A percentile compares a stretch with the other conserved stretches of the same genome.
Evolutionary conservation across 257 asterid genomes (phyloP).

Genomic region (Jaltomata sinuosa): DNA sequence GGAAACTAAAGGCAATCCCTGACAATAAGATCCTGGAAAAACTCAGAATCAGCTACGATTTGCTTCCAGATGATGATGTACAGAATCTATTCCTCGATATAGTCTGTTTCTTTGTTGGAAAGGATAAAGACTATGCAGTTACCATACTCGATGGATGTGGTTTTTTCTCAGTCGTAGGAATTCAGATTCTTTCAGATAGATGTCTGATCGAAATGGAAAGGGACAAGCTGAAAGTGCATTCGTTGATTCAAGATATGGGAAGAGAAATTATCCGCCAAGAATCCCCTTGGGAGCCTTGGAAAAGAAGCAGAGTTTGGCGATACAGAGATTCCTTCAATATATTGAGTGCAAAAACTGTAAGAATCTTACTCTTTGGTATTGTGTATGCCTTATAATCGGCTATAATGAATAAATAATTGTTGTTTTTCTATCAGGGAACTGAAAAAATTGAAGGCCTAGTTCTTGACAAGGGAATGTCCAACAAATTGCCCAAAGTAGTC

Average conservation of each 20-base stretch:
- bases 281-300: conserved; percentile 6
- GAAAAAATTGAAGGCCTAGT: conserved; percentile 4
- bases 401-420: not conserved
- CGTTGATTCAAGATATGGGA: conserved; percentile 9
- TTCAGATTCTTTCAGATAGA: not conserved
- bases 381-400: not conserved
- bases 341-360: conserved; percentile 3
- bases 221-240: not conserved
- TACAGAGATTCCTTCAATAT: not conserved
- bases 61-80: not conserved
- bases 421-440: conserved; percentile 7
- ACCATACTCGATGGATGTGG: conserved; percentile 1
- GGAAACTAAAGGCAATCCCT: conserved; percentile 2
- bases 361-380: not conserved
- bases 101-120: conserved; percentile 8
- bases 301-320: conserved; percentile 8
- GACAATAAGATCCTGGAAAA: conserved; percentile 2
- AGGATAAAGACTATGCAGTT: not conserved
- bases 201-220: not conserved
- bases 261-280: conserved; percentile 10
- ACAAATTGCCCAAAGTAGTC: not conserved
- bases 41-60: conserved; percentile 8
- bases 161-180: conserved; percentile 1
- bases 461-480: not conserved
- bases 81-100: conserved; percentile 4